A percentile compares a stretch with the other conserved stretches of the same genome.
Evolutionary conservation across 2,329 filamentous ascomycete species (phyloP).

Genomic region (Epichloe gansuensis): DNA sequence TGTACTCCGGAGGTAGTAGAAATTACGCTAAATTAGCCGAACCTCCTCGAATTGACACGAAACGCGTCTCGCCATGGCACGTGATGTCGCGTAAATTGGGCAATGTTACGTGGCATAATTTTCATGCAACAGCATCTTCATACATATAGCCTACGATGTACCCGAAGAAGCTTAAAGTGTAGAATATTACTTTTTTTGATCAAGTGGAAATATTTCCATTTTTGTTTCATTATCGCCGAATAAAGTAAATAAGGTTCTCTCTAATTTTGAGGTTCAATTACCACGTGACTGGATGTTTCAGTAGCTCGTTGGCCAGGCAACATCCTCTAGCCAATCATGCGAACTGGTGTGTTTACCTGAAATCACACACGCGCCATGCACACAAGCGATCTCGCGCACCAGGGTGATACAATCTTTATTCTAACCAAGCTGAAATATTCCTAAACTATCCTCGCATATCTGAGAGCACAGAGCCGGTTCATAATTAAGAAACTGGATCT

Average conservation of each 20-base stretch:
- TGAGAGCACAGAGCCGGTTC: neutral
- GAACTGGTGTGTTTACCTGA: constrained; percentile 11
- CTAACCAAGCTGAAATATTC: neutral
- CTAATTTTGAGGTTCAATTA: neutral
- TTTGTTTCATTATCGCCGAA: neutral
- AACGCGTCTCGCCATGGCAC: constrained; percentile 22
- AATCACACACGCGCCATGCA: neutral
- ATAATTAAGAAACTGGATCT: neutral
- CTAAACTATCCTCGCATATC: neutral
- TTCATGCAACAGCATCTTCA: neutral
- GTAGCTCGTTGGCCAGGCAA: constrained; percentile 22
- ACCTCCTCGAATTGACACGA: neutral
- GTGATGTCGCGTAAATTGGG: constrained; percentile 23
- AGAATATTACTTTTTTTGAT: too few relatives aligned
- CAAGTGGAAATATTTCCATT: too few relatives aligned
- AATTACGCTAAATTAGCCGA: too few relatives aligned
- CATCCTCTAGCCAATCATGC: constrained; percentile 12
- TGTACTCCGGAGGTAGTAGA: too few relatives aligned
- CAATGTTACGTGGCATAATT: neutral
- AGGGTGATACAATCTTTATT: neutral
- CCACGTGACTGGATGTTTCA: neutral
- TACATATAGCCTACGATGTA: neutral
- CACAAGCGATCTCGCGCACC: neutral
- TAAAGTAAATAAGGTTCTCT: neutral
- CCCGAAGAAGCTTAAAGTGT: neutral